Conservation (phyloP, 208 protist genomes). For the Leishmania mexicana region DNA sequence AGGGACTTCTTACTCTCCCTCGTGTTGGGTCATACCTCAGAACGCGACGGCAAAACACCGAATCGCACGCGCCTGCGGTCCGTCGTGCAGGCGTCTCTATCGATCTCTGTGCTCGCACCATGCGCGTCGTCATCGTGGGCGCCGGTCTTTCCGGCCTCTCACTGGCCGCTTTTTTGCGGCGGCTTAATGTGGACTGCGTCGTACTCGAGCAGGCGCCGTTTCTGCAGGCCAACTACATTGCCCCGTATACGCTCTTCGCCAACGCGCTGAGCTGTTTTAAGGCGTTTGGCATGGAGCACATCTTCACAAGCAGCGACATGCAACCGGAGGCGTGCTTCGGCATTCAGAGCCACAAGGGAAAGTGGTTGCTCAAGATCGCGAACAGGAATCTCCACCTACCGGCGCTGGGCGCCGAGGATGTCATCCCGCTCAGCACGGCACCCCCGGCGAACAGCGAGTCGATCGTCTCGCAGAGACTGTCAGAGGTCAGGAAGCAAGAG, state of each 20-base stretch:
- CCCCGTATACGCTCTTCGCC: slow-evolving; percentile 79
- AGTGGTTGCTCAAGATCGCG: slow-evolving; percentile 64
- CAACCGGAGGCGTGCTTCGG: slow-evolving; percentile 71
- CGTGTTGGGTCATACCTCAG: not conserved
- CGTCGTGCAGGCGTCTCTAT: not conserved
- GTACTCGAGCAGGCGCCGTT: slow-evolving; percentile 84
- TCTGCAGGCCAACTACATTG: slow-evolving; percentile 59
- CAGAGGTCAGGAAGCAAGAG: slow-evolving; percentile 59
- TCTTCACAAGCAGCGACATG: slow-evolving; percentile 47
- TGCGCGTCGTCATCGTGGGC: slow-evolving; percentile 83
- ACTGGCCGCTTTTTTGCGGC: slow-evolving; percentile 74
- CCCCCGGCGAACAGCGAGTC: slow-evolving; percentile 83
- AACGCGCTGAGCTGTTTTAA: slow-evolving; percentile 91
- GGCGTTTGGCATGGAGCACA: slow-evolving; percentile 77
- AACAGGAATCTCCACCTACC: slow-evolving; percentile 66
- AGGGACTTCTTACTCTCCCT: not conserved
- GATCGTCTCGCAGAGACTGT: slow-evolving; percentile 74
- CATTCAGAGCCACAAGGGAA: slow-evolving; percentile 51
- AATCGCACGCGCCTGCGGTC: not conserved
- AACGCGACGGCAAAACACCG: not conserved
- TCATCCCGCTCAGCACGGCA: slow-evolving; percentile 79
- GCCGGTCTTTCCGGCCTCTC: slow-evolving; percentile 84
- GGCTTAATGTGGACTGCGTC: slow-evolving; percentile 87
- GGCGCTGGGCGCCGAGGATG: slow-evolving; percentile 63
- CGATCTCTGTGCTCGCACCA: not conserved